Percentiles rank a stretch among this genome's conserved stretches.
Evolutionary conservation across 2,329 filamentous ascomycete species (phyloP).

Genomic region (Dryadomyces quercivorus): DNA sequence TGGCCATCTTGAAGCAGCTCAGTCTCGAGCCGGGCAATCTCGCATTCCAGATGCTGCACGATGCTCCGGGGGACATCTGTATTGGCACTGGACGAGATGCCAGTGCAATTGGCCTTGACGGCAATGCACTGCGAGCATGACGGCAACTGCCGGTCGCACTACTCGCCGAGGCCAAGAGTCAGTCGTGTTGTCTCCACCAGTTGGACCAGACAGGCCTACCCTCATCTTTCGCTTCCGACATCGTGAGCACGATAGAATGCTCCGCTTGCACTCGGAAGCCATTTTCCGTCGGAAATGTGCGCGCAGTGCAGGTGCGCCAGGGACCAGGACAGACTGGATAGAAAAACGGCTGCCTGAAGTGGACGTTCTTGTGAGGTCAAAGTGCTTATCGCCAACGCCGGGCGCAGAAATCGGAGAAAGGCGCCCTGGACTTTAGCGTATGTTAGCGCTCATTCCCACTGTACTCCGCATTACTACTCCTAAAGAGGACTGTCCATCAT

Average conservation of each 20-base stretch:
- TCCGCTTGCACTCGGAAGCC: conserved; percentile 5
- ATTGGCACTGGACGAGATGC: conserved; percentile 15
- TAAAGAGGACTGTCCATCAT: no score
- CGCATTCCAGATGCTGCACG: conserved; percentile 20
- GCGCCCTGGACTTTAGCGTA: no score
- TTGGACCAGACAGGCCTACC: neutral
- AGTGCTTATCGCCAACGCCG: no score
- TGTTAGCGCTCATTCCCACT: no score
- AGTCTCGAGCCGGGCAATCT: conserved; percentile 20
- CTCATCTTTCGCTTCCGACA: conserved; percentile 11
- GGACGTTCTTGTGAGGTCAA: no score
- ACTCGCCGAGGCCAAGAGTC: neutral
- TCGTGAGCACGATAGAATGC: conserved; percentile 11
- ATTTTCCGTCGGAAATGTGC: neutral
- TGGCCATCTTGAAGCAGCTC: conserved; percentile 17
- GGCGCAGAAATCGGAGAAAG: no score
- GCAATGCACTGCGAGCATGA: conserved; percentile 17
- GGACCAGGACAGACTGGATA: neutral
- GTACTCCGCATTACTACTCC: no score
- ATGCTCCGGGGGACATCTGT: conserved; percentile 20
- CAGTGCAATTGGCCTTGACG: conserved; percentile 15
- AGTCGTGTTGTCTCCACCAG: neutral
- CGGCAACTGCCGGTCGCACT: conserved; percentile 14
- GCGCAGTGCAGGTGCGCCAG: neutral
- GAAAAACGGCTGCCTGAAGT: neutral